phyloP scores from a whole-genome alignment of 1,284 basidiomycete species.

The Ceratobasidium sp. region DNA sequence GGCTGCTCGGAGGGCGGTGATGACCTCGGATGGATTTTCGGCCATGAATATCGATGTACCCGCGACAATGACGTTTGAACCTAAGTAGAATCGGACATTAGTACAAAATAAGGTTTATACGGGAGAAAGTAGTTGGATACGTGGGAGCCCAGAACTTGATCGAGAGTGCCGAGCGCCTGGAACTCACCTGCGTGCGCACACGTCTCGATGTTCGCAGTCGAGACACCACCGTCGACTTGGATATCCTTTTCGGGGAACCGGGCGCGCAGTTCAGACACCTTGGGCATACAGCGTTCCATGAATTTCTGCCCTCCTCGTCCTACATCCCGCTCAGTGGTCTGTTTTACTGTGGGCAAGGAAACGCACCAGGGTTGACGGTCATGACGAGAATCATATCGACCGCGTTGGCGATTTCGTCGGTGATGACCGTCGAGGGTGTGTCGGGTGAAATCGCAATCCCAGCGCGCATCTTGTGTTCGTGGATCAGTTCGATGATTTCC shows the following conservation, averaged over 20 bases:
- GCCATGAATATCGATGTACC: conserved; percentile 95
- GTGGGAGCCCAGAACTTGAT: background rate
- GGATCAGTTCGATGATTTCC: conserved; percentile 78
- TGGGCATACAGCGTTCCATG: conserved; percentile 89
- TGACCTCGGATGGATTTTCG: conserved; percentile 78
- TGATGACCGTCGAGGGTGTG: conserved; percentile 84
- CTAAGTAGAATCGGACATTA: conserved; percentile 52
- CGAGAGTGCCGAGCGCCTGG: background rate
- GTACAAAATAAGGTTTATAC: background rate
- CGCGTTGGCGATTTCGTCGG: conserved; percentile 76
- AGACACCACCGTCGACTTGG: conserved; percentile 97
- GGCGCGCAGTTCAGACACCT: conserved; percentile 88
- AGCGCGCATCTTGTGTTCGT: conserved; percentile 80
- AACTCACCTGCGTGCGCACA: conserved; percentile 88
- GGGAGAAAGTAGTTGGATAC: background rate
- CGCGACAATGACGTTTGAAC: conserved; percentile 97
- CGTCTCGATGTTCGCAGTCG: conserved; percentile 84
- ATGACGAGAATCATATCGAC: conserved; percentile 97
- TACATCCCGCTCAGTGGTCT: conserved; percentile 26
- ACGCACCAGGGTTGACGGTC: conserved; percentile 89
- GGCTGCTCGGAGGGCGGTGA: conserved; percentile 70
- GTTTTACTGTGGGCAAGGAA: background rate
- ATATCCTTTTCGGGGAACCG: conserved; percentile 95
- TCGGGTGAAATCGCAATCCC: conserved; percentile 95
- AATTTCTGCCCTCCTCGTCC: conserved; percentile 97